phyloP scores from a whole-genome alignment of 352 stramenopile genomes.

The Globisporangium mamillatum region DNA sequence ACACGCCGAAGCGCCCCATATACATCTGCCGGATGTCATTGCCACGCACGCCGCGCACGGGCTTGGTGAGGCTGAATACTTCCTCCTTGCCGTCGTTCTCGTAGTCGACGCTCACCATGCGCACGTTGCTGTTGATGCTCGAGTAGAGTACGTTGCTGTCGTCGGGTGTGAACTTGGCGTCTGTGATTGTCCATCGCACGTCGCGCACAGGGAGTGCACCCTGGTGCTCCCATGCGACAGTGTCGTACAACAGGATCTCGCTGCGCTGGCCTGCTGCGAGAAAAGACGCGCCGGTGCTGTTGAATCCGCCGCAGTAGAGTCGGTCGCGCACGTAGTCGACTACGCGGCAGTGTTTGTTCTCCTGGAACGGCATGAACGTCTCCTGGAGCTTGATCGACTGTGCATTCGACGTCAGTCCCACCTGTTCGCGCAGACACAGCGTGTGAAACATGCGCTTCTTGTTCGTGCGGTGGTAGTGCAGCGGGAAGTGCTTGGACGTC shows the following conservation, averaged over 20 bases:
- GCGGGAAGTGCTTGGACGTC: conserved; percentile 16
- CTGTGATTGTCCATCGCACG: conserved; percentile 79
- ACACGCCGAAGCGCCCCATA: conserved; percentile 67
- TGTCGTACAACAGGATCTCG: conserved; percentile 77
- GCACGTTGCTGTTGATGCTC: conserved; percentile 80
- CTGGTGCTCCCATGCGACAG: conserved; percentile 55
- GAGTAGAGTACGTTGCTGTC: conserved; percentile 75
- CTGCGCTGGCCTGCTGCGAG: conserved; percentile 64
- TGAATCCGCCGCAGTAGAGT: conserved; percentile 82
- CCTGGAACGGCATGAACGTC: conserved; percentile 76
- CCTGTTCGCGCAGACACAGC: conserved; percentile 66
- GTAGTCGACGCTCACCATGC: conserved; percentile 70
- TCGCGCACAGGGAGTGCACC: conserved; percentile 58
- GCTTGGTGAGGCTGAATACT: conserved; percentile 42
- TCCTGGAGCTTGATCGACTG: conserved; percentile 75
- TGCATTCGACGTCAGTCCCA: conserved; percentile 53
- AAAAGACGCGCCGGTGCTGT: conserved; percentile 63
- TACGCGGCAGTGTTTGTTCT: conserved; percentile 72
- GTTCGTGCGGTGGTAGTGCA: conserved; percentile 26
- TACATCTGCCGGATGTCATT: conserved; percentile 11
- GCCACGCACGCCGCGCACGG: conserved; percentile 28
- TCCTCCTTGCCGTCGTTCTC: conserved; percentile 47
- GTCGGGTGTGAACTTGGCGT: conserved; percentile 80
- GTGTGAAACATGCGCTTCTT: conserved; percentile 54
- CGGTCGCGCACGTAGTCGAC: conserved; percentile 68